phyloP scores from a whole-genome alignment of 495 filamentous ascomycete genomes.

The Lepraria neglecta region DNA sequence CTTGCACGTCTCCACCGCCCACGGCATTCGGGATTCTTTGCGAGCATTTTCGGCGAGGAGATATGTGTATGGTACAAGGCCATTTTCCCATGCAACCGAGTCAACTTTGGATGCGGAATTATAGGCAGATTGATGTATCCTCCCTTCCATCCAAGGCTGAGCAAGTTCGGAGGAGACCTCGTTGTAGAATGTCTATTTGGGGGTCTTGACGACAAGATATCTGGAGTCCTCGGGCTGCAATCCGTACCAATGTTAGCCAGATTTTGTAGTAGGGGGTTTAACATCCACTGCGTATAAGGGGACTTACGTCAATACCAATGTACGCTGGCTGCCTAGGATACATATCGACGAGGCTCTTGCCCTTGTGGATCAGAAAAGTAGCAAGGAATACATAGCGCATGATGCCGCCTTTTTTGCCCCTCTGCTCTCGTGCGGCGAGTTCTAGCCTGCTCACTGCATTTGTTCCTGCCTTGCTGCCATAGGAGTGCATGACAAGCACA shows the following conservation, averaged over 20 bases:
- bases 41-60: slow-evolving; percentile 31
- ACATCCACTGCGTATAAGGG: not conserved
- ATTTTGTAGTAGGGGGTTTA: not conserved
- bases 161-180: slow-evolving; percentile 33
- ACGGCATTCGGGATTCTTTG: slow-evolving; percentile 27
- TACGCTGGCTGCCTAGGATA: not conserved
- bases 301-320: not conserved
- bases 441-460: slow-evolving; percentile 26
- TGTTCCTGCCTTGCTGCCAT: slow-evolving; percentile 33
- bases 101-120: slow-evolving; percentile 32
- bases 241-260: not conserved
- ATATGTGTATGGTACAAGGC: slow-evolving; percentile 29
- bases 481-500: slow-evolving; percentile 34
- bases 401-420: slow-evolving; percentile 30
- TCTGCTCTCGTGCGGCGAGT: slow-evolving; percentile 23
- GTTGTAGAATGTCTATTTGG: slow-evolving; percentile 25
- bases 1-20: slow-evolving; percentile 27
- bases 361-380: slow-evolving; percentile 31
- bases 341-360: not conserved
- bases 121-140: slow-evolving; percentile 5
- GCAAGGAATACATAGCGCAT: slow-evolving; percentile 32
- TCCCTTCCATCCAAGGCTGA: slow-evolving; percentile 23
- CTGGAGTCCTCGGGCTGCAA: not conserved
- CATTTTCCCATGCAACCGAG: slow-evolving; percentile 30
- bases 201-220: slow-evolving; percentile 11